These are phyloP conservation scores for Hanseniaspora guilliermondii DNA, from an alignment of 805 yeast species.

Conservation along the genomic window DNA sequence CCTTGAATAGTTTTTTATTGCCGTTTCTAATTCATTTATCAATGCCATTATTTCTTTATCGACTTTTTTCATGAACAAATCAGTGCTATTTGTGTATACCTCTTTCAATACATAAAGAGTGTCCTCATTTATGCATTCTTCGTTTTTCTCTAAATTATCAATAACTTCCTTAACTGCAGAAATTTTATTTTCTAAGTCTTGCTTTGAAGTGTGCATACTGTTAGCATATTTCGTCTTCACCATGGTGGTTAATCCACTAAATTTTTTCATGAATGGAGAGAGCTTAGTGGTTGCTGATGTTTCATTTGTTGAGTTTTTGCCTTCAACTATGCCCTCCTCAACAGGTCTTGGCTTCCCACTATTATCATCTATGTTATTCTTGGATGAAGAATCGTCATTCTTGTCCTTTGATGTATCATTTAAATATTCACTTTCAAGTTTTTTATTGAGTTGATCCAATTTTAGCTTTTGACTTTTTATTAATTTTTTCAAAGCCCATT, in stretches of 20 bases:
- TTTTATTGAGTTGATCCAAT: constrained; percentile 21
- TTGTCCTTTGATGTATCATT: background rate
- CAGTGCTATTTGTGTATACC: constrained; percentile 2
- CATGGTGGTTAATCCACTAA: background rate
- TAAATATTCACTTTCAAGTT: constrained; percentile 15
- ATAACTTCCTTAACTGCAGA: background rate
- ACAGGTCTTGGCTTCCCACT: constrained; percentile 20
- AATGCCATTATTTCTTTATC: constrained; percentile 1
- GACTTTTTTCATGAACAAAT: constrained; percentile 2
- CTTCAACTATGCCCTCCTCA: constrained; percentile 18
- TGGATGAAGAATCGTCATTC: background rate
- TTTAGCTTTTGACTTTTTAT: constrained; percentile 20
- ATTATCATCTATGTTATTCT: background rate
- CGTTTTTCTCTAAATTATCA: constrained; percentile 6
- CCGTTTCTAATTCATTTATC: background rate
- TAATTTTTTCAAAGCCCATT: constrained; percentile 21
- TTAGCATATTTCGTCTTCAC: constrained; percentile 6
- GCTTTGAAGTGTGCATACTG: constrained; percentile 1
- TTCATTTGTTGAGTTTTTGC: constrained; percentile 12
- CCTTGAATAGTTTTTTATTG: background rate
- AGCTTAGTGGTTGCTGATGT: background rate
- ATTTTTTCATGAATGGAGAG: constrained; percentile 9
- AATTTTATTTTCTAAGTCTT: constrained; percentile 1
- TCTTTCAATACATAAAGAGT: constrained; percentile 1
- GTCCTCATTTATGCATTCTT: constrained; percentile 7